Evolutionary conservation across 2,329 filamentous ascomycete genomes (phyloP), one percentile per base, ranked within the genome.

Genomic region (Meredithiella fracta): DNA sequence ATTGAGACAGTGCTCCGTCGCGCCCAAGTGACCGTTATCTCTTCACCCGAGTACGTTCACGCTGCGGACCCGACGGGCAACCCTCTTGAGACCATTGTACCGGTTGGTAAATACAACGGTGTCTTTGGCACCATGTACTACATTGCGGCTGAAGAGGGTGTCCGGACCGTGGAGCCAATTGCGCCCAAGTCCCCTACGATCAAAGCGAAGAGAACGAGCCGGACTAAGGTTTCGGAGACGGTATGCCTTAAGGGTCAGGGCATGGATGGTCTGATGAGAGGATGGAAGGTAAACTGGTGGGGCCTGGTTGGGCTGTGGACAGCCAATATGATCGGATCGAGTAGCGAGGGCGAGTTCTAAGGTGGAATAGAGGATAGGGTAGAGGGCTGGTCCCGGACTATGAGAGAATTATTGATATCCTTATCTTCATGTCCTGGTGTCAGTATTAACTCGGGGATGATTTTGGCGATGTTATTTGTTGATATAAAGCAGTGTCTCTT

Each of bases 1-100:
- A 73, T 97, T 3, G 92, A 98, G 69, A 97, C 91, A 0, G 85
- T 95, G 15, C 76, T 97, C 6, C 83, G 92, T 51, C 80, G 92
- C 59, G 91, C 87, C 3, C 92, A 98, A 68, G 83, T 92, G 58
- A 75, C 82, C 1, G 80, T 88, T 1, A 74, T 87, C 49, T 75
- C 75, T 15, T 74, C 74, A 14, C 74, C 75, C 1, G 63, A 69
- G 9, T 77, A 79, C 56, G 61, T 76, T 1, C 66, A 67, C 9
- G 77, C 79, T 0, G 67, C 78, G 2, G 70, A 74, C 20, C 64
- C 64, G 47, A 64, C 67, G 26, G 67, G 66, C 2, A 66, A 67
- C 31, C 66, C 68, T 51, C 65, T 86, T 49, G 81, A 87, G 56
- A 89, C 87, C 0, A 82, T 96, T 55, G 81, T 97, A 0, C 81